These are phyloP conservation scores for Melastoma malabathricum DNA, from an alignment of 345 rosid species.

Conservation along the genomic window DNA sequence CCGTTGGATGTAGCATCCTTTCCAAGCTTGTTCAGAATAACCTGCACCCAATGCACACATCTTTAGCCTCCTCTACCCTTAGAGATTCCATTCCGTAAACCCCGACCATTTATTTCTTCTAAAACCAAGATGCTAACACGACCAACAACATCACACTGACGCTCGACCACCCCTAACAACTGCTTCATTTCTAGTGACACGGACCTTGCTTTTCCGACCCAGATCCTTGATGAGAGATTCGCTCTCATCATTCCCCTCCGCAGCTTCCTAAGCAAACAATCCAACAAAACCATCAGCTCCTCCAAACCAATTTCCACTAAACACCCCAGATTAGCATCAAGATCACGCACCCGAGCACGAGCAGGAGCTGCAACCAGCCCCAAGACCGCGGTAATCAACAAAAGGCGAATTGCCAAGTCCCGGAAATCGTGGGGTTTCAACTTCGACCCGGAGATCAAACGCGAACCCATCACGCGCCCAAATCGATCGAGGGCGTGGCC, in stretches of 20 bases:
- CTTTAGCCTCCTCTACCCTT: not conserved
- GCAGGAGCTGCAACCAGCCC: too few species aligned
- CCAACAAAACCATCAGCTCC: not conserved
- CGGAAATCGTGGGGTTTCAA: too few species aligned
- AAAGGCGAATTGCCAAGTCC: too few species aligned
- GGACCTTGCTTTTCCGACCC: slow-evolving; percentile 93
- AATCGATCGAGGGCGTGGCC: too few species aligned
- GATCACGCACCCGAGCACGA: too few species aligned
- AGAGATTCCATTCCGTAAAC: not conserved
- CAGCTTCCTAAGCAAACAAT: slow-evolving; percentile 27
- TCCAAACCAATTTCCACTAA: not conserved
- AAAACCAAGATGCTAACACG: not conserved
- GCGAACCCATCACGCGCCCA: too few species aligned
- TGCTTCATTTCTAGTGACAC: not conserved
- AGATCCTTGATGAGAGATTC: slow-evolving; percentile 39
- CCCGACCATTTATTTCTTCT: not conserved
- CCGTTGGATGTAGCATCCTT: slow-evolving; percentile 22
- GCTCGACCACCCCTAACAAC: not conserved
- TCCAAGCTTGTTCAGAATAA: slow-evolving; percentile 27
- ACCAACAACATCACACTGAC: not conserved
- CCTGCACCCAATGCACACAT: slow-evolving; percentile 20
- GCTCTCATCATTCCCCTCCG: slow-evolving; percentile 34
- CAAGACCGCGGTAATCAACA: too few species aligned
- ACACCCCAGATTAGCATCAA: not conserved
- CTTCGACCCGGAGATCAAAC: too few species aligned